Percentiles rank a stretch among this genome's conserved stretches.
Conservation (phyloP, 163 green algal species). For the Scenedesmus sp. region DNA sequence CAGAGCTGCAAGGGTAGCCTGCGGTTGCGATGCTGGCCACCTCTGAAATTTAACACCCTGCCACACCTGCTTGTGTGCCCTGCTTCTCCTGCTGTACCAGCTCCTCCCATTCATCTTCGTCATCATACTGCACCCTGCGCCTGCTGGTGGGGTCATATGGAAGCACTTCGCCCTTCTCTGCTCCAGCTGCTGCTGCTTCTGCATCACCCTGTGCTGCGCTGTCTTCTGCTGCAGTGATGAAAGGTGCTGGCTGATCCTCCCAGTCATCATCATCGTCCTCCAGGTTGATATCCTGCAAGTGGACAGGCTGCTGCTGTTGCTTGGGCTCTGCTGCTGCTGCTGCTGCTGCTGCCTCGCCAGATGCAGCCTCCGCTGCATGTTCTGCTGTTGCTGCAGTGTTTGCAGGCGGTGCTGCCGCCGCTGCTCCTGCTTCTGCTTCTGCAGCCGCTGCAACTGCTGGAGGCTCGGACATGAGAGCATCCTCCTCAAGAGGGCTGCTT, state of each 20-base stretch:
- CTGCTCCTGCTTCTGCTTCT: neutral
- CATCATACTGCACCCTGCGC: constrained; percentile 18
- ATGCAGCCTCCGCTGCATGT: neutral
- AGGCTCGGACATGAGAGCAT: neutral
- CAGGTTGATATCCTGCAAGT: constrained; percentile 1
- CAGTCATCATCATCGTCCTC: constrained; percentile 45
- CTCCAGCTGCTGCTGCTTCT: neutral
- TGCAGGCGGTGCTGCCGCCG: neutral
- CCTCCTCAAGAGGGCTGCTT: neutral
- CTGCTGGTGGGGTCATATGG: constrained; percentile 15
- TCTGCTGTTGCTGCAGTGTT: neutral
- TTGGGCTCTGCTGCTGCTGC: neutral
- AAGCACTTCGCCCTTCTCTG: neutral
- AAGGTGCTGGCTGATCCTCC: constrained; percentile 40
- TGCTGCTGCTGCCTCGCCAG: neutral
- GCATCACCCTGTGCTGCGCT: neutral
- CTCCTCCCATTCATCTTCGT: constrained; percentile 42
- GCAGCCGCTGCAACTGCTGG: neutral
- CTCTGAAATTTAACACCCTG: neutral
- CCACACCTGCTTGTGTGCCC: neutral
- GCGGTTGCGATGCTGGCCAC: neutral
- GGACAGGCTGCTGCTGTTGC: neutral
- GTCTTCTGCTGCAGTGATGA: neutral
- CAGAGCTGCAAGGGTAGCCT: neutral
- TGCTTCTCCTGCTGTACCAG: constrained; percentile 12